A percentile compares a stretch with the other conserved stretches of the same genome.
These are phyloP conservation scores for Eucalyptus cloeziana DNA, from an alignment of 345 rosid species.

Conservation along the genomic window DNA sequence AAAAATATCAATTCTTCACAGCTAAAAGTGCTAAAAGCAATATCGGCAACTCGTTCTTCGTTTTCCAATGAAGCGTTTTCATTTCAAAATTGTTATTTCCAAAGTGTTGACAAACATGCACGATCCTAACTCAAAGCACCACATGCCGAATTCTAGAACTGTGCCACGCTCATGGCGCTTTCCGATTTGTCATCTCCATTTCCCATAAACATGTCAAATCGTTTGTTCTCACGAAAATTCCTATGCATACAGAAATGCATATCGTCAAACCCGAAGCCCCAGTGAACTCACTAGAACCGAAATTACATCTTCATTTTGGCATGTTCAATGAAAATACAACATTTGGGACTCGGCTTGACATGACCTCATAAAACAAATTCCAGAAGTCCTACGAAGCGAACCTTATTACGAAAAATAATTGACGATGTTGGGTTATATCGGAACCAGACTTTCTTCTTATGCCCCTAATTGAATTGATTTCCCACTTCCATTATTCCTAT, in stretches of 20 bases:
- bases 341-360: neutral
- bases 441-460: neutral
- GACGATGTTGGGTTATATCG: neutral
- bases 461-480: neutral
- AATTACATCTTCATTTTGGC: neutral
- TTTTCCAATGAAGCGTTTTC: neutral
- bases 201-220: neutral
- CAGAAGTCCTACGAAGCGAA: neutral
- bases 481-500: neutral
- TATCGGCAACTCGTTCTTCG: too few relatives aligned
- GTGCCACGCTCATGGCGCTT: neutral
- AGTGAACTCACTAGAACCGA: neutral
- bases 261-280: neutral
- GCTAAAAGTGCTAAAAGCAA: neutral
- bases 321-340: neutral
- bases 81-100: neutral
- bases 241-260: neutral
- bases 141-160: neutral
- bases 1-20: neutral
- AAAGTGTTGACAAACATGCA: neutral
- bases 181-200: neutral
- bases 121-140: neutral
- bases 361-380: neutral
- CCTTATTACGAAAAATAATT: neutral
- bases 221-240: neutral